Base-by-base conservation (phyloP, 345 rosid species). In the Murraya paniculata region DNA sequence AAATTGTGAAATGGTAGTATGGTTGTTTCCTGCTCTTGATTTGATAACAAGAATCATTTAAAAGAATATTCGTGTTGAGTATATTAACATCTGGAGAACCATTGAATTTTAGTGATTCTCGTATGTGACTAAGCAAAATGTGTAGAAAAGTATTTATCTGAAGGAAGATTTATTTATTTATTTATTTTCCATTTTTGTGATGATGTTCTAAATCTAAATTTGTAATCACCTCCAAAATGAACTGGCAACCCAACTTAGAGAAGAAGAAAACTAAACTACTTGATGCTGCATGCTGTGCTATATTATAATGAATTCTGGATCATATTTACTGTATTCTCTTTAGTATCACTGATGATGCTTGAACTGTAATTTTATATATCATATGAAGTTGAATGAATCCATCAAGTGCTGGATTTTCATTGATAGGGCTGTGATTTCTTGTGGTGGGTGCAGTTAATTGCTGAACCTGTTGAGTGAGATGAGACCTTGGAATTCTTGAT, bases 381-480 rank as follows among this genome's bases (percentile, higher is more conserved):
- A 60, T 24, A 27, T 74, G 57, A 27, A 38, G 22, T 56, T 27
- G 41, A 41, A 19, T 74, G 8, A 39, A 21, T 21, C 31, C 9
- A 30, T 4, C 7, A 64, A 48, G 70, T 27, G 14, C 9, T 25
- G 16, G 36, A 59, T 62, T 58, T 59, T 25, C 38, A 38, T 73
- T 73, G 67, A 59, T 60, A 59, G 35, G 48, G 35, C 68, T 36
- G 67, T 19, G 59, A 9, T 33, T 73, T 48, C 55, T 19, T 73
- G 16, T 59, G 67, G 21, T 73, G 16, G 33, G 9, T 73, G 67
- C 67, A 73, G 76, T 73, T 58, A 64, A 38, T 73, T 73, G 56
- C 25, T 58, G 76, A 59, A 41, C 77, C 27, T 38, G 25, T 18
- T 74, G 53, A 21, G 36, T 41, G 58, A 22, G 58, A 18, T 39